phyloP scores from a whole-genome alignment of 2,329 filamentous ascomycete species.

The Alternaria metachromatica region DNA sequence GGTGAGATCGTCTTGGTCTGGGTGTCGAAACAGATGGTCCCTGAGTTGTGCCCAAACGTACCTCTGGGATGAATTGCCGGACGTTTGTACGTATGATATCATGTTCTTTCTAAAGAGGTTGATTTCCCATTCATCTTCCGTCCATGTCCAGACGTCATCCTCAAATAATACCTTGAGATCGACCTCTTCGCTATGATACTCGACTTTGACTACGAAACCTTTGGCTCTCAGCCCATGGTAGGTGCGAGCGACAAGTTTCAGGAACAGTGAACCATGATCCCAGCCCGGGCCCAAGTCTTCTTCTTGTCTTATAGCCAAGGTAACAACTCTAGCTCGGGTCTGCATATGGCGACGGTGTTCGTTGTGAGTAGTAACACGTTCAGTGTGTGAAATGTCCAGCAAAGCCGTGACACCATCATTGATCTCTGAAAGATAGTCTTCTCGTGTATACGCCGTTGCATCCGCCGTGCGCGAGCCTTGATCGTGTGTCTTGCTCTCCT shows the following conservation, averaged over 20 bases:
- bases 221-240: conserved; percentile 5
- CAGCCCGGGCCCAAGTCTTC: neutral
- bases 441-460: neutral
- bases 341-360: neutral
- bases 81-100: neutral
- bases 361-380: conserved; percentile 3
- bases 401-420: neutral
- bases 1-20: neutral
- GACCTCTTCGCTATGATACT: conserved; percentile 7
- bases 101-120: conserved; percentile 5
- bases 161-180: conserved; percentile 3
- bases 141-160: conserved; percentile 11
- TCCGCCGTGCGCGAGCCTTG: neutral
- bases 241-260: conserved; percentile 2
- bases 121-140: conserved; percentile 1
- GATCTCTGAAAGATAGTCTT: neutral
- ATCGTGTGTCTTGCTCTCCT: neutral
- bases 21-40: neutral
- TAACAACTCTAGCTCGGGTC: neutral
- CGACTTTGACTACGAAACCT: conserved; percentile 7
- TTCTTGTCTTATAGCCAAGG: conserved; percentile 8
- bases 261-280: neutral
- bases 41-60: conserved; percentile 1
- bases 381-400: neutral
- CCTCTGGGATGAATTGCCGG: neutral